Base-by-base conservation (phyloP, 1,284 basidiomycete species). In the Ustilago curta region DNA sequence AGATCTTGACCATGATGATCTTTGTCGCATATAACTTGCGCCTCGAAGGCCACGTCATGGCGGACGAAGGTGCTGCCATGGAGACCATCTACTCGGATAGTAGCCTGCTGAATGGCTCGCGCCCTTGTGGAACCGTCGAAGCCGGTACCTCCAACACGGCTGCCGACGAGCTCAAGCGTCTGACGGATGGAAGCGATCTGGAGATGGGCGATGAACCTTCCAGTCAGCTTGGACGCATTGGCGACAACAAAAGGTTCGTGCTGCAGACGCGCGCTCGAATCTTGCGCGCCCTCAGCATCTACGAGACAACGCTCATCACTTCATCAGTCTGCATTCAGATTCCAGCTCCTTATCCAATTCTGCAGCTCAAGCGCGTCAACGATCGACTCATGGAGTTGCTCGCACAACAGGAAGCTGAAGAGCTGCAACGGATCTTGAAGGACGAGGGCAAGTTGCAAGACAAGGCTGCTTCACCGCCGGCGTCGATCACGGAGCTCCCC, bases 21-120 rank as follows among this genome's bases (percentile, higher is more conserved):
- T 93, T 97, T 83, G 92, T 96, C 66, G 95, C 94, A 16, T 88
- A 88, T 79, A 95, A 97, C 83, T 87, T 98, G 82, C 94, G 95
- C 83, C 89, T 98, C 77, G 97, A 99, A 87, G 94, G 93, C 0
- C 92, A 94, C 81, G 88, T 99, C 19, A 96, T 95, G 90, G 93
- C 93, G 84, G 96, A 99, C 85, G 93, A 93, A 35, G 79, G 78
- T 8, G 72, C 80, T 21, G 57, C 60, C 12, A 63, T 80, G 65
- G 67, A 76, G 43, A 68, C 63, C 23, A 63, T 80, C 60, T 61
- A 76, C 54, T 68, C 64, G n/a, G 74, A 77, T 53, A 70, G 55
- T 45, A 59, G 42, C 11, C 49, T 63, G 39, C 50, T 69, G 19
- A 70, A 69, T 12, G 66, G 66, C 4, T 74, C 66, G 40, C 68